These are phyloP conservation scores for Candida anutae DNA, from an alignment of 1,139 yeast species.

Conservation along the genomic window DNA sequence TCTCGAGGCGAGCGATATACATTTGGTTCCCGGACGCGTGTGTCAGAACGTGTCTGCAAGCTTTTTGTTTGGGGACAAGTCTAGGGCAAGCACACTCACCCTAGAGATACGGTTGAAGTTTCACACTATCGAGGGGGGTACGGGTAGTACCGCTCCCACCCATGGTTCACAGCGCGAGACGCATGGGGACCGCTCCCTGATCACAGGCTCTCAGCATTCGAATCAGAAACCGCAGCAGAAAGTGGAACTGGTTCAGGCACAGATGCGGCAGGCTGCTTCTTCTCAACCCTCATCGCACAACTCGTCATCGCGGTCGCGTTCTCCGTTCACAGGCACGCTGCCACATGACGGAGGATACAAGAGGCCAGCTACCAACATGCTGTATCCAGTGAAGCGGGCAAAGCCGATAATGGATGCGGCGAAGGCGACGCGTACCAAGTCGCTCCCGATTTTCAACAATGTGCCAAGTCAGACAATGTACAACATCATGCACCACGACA, in stretches of 20 bases:
- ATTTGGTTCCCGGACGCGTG: conserved; percentile 59
- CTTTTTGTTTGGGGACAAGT: conserved; percentile 37
- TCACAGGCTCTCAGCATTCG: conserved; percentile 7
- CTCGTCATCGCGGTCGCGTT: neutral
- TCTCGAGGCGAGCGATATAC: conserved; percentile 18
- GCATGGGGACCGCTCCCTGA: neutral
- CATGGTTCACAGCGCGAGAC: neutral
- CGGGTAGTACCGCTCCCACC: no score
- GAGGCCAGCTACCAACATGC: neutral
- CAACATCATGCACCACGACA: conserved; percentile 37
- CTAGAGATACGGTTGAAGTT: conserved; percentile 59
- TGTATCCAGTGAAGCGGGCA: neutral
- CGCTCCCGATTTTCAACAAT: conserved; percentile 48
- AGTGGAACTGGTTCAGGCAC: conserved; percentile 6
- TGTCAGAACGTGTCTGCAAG: conserved; percentile 60
- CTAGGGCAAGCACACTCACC: conserved; percentile 42
- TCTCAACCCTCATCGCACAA: neutral
- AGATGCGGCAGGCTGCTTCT: conserved; percentile 2
- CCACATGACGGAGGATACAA: neutral
- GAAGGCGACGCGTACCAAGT: conserved; percentile 60
- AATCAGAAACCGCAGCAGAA: conserved; percentile 7
- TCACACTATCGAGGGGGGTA: conserved; percentile 32
- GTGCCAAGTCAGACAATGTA: conserved; percentile 34
- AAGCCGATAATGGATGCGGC: conserved; percentile 25
- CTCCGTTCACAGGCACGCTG: no score